Percentiles rank a stretch among this genome's conserved stretches.
phyloP scores from a whole-genome alignment of 352 stramenopile genomes.

The Phytophthora brassicae region DNA sequence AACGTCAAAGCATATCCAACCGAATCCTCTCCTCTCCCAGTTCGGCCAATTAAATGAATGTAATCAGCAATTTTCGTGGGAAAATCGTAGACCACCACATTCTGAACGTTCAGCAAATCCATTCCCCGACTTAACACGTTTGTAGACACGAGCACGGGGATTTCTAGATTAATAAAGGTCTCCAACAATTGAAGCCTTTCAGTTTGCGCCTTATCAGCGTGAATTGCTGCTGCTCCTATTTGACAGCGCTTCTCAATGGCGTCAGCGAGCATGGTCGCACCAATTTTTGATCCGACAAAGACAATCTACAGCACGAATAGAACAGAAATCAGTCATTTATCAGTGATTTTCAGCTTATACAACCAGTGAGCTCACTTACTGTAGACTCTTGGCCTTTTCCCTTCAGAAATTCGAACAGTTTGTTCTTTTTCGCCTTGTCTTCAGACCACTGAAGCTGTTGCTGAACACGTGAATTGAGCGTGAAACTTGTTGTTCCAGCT shows the following conservation, averaged over 20 bases:
- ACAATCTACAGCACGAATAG: slow-evolving; percentile 46
- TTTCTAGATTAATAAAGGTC: slow-evolving; percentile 52
- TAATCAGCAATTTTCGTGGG: slow-evolving; percentile 59
- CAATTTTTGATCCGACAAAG: slow-evolving; percentile 69
- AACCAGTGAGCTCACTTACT: slow-evolving; percentile 20
- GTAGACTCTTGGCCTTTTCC: slow-evolving; percentile 41
- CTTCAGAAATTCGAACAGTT: slow-evolving; percentile 47
- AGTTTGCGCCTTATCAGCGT: slow-evolving; percentile 62
- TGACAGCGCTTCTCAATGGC: slow-evolving; percentile 49
- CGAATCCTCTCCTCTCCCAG: slow-evolving; percentile 27
- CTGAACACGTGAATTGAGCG: slow-evolving; percentile 34
- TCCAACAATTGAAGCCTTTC: slow-evolving; percentile 59
- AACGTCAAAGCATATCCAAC: slow-evolving; percentile 41
- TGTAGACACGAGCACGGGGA: slow-evolving; percentile 62
- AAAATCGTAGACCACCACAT: slow-evolving; percentile 78
- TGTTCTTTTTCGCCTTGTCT: slow-evolving; percentile 62
- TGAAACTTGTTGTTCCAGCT: slow-evolving; percentile 1
- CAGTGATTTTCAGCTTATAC: background rate
- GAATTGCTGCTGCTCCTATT: slow-evolving; percentile 44
- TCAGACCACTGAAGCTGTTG: slow-evolving; percentile 54
- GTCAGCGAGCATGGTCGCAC: slow-evolving; percentile 60
- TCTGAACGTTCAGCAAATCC: slow-evolving; percentile 61
- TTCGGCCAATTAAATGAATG: slow-evolving; percentile 66
- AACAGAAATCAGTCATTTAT: background rate
- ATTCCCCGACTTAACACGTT: slow-evolving; percentile 77